phyloP scores from a whole-genome alignment of 1,284 basidiomycete species.

The Thelephora terrestris region DNA sequence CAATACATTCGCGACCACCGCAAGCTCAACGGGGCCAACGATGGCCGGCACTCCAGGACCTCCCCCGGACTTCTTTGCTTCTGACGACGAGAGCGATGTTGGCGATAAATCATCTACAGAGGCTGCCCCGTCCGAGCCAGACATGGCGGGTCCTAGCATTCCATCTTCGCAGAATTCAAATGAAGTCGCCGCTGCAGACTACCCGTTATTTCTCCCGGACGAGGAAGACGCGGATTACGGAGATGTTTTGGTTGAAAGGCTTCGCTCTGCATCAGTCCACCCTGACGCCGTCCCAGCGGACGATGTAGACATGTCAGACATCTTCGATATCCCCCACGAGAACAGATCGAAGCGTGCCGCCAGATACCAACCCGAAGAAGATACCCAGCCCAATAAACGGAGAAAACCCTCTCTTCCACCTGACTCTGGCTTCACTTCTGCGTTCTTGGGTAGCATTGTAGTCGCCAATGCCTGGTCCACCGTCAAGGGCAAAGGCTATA shows the following conservation, averaged over 20 bases:
- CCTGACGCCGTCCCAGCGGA: not conserved
- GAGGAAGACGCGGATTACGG: not conserved
- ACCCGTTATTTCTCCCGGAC: not conserved
- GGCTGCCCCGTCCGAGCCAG: not conserved
- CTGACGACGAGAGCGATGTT: conserved; percentile 7
- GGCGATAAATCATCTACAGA: not conserved
- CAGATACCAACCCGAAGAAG: not conserved
- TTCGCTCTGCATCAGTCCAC: not conserved
- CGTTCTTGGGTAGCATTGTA: conserved; percentile 59
- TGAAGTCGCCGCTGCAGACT: not conserved
- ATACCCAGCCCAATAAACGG: conserved; percentile 32
- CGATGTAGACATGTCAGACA: not conserved
- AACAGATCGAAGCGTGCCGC: no score
- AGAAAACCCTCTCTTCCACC: conserved; percentile 29
- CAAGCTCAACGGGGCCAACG: not conserved
- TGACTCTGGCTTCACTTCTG: conserved; percentile 10
- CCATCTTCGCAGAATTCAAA: no score
- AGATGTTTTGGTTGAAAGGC: not conserved
- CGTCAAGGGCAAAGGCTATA: conserved; percentile 60
- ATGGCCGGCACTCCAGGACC: not conserved
- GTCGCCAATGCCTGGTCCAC: conserved; percentile 77
- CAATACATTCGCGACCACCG: not conserved
- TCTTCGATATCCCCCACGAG: no score
- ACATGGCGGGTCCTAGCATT: no score
- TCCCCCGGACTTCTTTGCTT: conserved; percentile 8